Percentiles rank a stretch among this genome's conserved stretches.
Evolutionary conservation across 2,329 filamentous ascomycete species (phyloP).

Genomic region (Neocucurbitaria cava): DNA sequence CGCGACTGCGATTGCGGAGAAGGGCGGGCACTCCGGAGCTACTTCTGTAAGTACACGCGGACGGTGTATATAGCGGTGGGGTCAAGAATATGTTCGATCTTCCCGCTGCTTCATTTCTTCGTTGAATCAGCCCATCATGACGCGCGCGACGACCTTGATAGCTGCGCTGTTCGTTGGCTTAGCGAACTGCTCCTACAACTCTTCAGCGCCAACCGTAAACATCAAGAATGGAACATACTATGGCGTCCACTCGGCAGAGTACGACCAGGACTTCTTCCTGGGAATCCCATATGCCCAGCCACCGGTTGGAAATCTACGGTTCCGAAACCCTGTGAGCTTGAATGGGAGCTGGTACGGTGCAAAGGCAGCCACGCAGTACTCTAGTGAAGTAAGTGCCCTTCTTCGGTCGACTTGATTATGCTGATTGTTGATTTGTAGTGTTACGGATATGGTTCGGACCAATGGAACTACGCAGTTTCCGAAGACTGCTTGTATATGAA

Average conservation of each 20-base stretch:
- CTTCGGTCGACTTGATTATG: background rate
- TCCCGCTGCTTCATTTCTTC: background rate
- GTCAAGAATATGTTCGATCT: background rate
- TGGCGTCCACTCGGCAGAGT: constrained; percentile 48
- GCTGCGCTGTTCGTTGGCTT: constrained; percentile 20
- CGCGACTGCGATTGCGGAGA: background rate
- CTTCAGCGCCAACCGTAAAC: constrained; percentile 38
- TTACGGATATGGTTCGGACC: constrained; percentile 44
- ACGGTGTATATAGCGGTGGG: background rate
- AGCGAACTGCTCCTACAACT: constrained; percentile 10
- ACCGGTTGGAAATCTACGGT: constrained; percentile 56
- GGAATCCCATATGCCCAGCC: constrained; percentile 57
- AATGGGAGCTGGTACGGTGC: constrained; percentile 51
- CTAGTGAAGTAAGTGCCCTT: constrained; percentile 15
- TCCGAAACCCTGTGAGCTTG: constrained; percentile 56
- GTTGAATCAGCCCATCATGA: constrained; percentile 14
- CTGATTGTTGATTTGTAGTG: constrained; percentile 34
- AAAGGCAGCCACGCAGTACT: constrained; percentile 47
- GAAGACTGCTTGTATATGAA: constrained; percentile 59
- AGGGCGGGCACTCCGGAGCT: background rate
- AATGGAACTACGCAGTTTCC: constrained; percentile 55
- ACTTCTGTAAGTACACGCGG: background rate
- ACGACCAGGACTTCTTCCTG: constrained; percentile 56
- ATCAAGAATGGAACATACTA: constrained; percentile 54
- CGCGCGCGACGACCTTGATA: constrained; percentile 16